These are phyloP conservation scores for Trifolium subterraneum DNA, from an alignment of 306 rosid genomes.

Conservation along the genomic window DNA sequence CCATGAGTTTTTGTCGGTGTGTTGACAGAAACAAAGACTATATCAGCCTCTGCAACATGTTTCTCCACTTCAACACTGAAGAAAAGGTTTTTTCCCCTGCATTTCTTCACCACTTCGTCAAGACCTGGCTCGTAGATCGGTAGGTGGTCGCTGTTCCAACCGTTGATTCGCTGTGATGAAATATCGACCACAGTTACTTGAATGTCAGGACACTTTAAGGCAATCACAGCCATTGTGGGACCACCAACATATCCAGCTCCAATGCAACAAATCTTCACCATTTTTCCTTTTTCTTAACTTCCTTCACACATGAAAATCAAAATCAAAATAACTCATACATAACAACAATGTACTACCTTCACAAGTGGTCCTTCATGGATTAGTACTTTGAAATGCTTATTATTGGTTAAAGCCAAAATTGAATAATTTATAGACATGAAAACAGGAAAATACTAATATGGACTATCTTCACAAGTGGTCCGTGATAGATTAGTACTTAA, in stretches of 20 bases:
- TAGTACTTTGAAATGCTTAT: conserved; percentile 8
- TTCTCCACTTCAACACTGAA: conserved; percentile 72
- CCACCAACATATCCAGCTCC: conserved; percentile 97
- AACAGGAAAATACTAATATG: too few relatives aligned
- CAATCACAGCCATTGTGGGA: conserved; percentile 93
- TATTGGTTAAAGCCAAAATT: not conserved
- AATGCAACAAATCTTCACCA: conserved; percentile 92
- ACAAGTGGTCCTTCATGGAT: too few relatives aligned
- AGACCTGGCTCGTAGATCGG: conserved; percentile 74
- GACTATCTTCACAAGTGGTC: too few relatives aligned
- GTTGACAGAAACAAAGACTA: conserved; percentile 83
- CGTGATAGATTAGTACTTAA: too few relatives aligned
- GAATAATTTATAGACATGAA: not conserved
- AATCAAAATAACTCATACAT: not conserved
- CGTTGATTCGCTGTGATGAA: conserved; percentile 46
- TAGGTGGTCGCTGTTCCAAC: conserved; percentile 69
- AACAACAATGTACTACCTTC: not conserved
- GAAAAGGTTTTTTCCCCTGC: conserved; percentile 63
- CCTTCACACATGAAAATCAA: conserved; percentile 36
- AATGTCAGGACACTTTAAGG: conserved; percentile 55
- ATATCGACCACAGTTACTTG: conserved; percentile 64
- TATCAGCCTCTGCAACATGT: conserved; percentile 72
- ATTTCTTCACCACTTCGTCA: conserved; percentile 60
- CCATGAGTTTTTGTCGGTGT: conserved; percentile 91
- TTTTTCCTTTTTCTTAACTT: conserved; percentile 37